Percentiles rank a stretch among this genome's conserved stretches.
Conservation (phyloP, 2,329 filamentous ascomycete species). For the Fusarium tricinctum region DNA sequence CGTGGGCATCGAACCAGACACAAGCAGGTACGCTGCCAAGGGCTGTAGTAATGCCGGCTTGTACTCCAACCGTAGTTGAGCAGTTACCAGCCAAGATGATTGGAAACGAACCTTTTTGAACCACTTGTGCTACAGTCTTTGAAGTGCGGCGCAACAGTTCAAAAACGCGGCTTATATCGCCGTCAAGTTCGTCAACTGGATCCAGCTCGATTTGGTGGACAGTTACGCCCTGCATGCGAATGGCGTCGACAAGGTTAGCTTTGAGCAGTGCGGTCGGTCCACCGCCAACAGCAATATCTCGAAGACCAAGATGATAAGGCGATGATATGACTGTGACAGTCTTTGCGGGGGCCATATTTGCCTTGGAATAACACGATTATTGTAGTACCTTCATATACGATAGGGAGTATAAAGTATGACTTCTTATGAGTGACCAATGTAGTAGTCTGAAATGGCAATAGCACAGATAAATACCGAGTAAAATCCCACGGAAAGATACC, state of each 20-base stretch:
- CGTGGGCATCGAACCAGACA: conserved; percentile 61
- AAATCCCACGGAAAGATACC: not conserved
- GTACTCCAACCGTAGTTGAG: conserved; percentile 15
- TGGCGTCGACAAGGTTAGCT: conserved; percentile 4
- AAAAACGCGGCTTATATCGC: conserved; percentile 21
- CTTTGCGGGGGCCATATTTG: conserved; percentile 2
- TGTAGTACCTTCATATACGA: not conserved
- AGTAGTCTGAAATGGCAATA: not conserved
- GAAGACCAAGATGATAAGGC: not conserved
- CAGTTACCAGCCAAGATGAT: conserved; percentile 17
- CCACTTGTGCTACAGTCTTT: not conserved
- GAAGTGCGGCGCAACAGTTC: conserved; percentile 7
- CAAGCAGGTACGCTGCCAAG: conserved; percentile 47
- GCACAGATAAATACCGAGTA: too few relatives aligned
- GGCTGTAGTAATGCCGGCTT: conserved; percentile 51
- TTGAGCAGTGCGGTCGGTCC: conserved; percentile 10
- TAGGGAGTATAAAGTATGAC: not conserved
- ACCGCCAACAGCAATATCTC: conserved; percentile 2
- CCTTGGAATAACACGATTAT: not conserved
- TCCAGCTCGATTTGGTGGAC: not conserved
- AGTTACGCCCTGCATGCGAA: conserved; percentile 6
- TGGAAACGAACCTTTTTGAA: not conserved
- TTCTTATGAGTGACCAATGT: not conserved
- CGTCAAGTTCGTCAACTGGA: conserved; percentile 1
- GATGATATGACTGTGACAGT: not conserved